Conservation (phyloP, 1,284 basidiomycete genomes). For the Pulveroboletus sp. region DNA sequence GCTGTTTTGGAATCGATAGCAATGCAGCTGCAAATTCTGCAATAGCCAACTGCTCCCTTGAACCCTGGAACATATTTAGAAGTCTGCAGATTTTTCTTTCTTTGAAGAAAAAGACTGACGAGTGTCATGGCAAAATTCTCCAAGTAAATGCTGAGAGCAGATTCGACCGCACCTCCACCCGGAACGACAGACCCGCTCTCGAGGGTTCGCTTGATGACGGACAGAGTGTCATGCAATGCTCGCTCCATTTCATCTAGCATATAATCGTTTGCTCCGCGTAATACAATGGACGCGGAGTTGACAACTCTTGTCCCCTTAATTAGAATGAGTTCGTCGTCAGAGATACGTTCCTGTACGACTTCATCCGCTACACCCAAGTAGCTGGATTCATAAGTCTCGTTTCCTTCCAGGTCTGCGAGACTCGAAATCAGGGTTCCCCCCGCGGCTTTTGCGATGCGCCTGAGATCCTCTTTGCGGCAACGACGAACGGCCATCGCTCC, state of each 20-base stretch:
- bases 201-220: constrained; percentile 94
- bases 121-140: constrained; percentile 99
- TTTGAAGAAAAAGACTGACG: constrained; percentile 48
- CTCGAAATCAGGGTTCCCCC: constrained; percentile 93
- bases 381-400: constrained; percentile 95
- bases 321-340: constrained; percentile 98
- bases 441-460: constrained; percentile 96
- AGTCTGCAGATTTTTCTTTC: not conserved
- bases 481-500: constrained; percentile 98
- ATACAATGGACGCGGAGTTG: constrained; percentile 88
- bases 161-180: constrained; percentile 97
- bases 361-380: constrained; percentile 93
- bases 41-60: constrained; percentile 97
- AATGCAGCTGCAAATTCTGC: constrained; percentile 96
- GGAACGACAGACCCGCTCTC: constrained; percentile 97
- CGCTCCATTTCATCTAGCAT: constrained; percentile 99
- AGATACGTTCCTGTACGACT: constrained; percentile 95
- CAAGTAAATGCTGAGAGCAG: constrained; percentile 94
- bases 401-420: constrained; percentile 95
- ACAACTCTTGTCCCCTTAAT: constrained; percentile 98
- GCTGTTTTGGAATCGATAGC: constrained; percentile 93
- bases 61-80: constrained; percentile 62
- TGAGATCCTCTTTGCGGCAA: constrained; percentile 96
- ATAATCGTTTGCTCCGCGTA: constrained; percentile 98
- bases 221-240: constrained; percentile 92